Evolutionary conservation across 345 rosid genomes (phyloP).

Genomic region (Citrus cavaleriei): DNA sequence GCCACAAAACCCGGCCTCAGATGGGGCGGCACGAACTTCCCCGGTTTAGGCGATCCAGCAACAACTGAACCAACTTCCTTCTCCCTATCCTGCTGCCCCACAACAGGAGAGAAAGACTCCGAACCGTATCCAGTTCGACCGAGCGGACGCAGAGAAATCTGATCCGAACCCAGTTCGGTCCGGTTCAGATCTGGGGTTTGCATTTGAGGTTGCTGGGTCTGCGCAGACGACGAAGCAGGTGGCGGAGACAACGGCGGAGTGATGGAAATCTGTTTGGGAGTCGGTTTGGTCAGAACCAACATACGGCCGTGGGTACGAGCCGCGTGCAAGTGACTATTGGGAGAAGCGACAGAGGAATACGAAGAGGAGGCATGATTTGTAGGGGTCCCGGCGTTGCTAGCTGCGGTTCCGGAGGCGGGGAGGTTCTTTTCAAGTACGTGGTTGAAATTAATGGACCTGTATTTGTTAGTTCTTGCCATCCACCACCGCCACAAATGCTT

Average conservation of each 20-base stretch:
- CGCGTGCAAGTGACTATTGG: conserved; percentile 18
- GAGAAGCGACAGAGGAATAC: conserved; percentile 39
- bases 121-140: conserved; percentile 45
- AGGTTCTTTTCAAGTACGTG: conserved; percentile 57
- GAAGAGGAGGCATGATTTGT: conserved; percentile 32
- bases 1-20: conserved; percentile 82
- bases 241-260: conserved; percentile 18
- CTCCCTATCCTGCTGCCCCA: conserved; percentile 20
- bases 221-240: conserved; percentile 15
- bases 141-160: conserved; percentile 62
- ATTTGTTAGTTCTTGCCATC: conserved; percentile 89
- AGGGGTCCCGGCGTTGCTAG: background rate
- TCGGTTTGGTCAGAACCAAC: conserved; percentile 76
- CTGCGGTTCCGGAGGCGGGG: conserved; percentile 21
- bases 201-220: conserved; percentile 1
- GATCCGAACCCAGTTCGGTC: conserved; percentile 30
- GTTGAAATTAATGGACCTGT: conserved; percentile 68
- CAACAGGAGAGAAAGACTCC: conserved; percentile 21
- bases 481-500: conserved; percentile 21
- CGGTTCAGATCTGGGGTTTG: conserved; percentile 23
- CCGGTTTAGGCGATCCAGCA: conserved; percentile 36
- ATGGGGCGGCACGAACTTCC: conserved; percentile 85
- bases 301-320: conserved; percentile 69
- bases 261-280: conserved; percentile 45
- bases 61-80: conserved; percentile 17